Conservation (phyloP, 352 stramenopile species). For the Globisporangium solare region DNA sequence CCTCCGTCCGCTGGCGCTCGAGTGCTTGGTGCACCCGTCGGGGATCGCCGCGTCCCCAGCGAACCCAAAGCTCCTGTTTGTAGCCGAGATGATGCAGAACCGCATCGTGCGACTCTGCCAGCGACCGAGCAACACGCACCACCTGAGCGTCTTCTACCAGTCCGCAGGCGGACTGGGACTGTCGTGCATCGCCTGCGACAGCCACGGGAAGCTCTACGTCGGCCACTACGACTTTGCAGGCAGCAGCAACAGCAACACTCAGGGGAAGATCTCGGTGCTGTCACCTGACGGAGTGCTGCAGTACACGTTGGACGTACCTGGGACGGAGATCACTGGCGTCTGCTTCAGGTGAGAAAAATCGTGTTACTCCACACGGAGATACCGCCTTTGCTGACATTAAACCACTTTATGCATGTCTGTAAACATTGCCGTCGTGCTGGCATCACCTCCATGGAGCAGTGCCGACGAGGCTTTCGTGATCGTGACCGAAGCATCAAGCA, state of each 20-base stretch:
- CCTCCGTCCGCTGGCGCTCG: slow-evolving; percentile 59
- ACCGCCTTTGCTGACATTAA: no score
- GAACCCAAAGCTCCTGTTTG: slow-evolving; percentile 46
- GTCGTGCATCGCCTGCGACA: slow-evolving; percentile 66
- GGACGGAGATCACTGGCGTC: slow-evolving; percentile 68
- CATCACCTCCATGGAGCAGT: slow-evolving; percentile 14
- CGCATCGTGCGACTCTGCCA: slow-evolving; percentile 67
- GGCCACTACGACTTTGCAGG: slow-evolving; percentile 82
- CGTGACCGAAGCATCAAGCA: slow-evolving; percentile 75
- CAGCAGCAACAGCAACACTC: slow-evolving; percentile 23
- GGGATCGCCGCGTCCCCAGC: slow-evolving; percentile 35
- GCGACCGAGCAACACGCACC: slow-evolving; percentile 60
- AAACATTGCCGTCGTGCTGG: background rate
- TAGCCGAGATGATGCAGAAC: slow-evolving; percentile 81
- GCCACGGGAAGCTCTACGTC: slow-evolving; percentile 62
- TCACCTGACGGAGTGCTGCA: slow-evolving; percentile 37
- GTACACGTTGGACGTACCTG: slow-evolving; percentile 50
- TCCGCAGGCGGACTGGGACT: slow-evolving; percentile 77
- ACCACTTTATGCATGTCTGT: background rate
- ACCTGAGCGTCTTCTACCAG: slow-evolving; percentile 79
- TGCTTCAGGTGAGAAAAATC: slow-evolving; percentile 49
- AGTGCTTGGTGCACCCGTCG: slow-evolving; percentile 82
- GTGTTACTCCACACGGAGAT: background rate
- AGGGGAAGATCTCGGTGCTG: slow-evolving; percentile 72
- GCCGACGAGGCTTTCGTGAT: slow-evolving; percentile 50